phyloP scores from a whole-genome alignment of 306 rosid species.

The Rosa persica region DNA sequence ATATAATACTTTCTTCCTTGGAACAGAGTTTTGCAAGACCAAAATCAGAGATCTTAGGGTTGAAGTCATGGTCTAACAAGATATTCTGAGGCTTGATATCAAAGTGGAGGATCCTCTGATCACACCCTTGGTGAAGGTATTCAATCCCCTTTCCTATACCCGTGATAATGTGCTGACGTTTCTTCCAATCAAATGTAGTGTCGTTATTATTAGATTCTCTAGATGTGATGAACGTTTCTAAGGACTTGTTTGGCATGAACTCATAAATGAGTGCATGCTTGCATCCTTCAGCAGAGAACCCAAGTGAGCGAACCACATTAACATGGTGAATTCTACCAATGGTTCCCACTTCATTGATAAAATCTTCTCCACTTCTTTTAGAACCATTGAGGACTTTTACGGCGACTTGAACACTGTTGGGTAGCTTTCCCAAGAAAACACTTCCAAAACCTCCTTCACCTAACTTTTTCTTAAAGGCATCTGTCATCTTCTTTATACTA shows the following conservation, averaged over 20 bases:
- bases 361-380: background rate
- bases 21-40: constrained; percentile 1
- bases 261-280: background rate
- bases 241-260: constrained; percentile 2
- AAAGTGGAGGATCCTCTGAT: background rate
- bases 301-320: constrained; percentile 4
- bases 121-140: constrained; percentile 6
- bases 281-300: constrained; percentile 3
- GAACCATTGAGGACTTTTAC: background rate
- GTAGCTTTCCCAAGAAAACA: background rate
- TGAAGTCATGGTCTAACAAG: constrained; percentile 1
- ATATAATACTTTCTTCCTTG: background rate
- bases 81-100: background rate
- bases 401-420: background rate
- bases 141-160: constrained; percentile 8
- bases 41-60: background rate
- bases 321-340: constrained; percentile 11
- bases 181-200: background rate
- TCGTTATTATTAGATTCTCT: background rate
- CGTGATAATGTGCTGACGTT: background rate
- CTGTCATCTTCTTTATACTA: background rate
- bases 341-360: constrained; percentile 1
- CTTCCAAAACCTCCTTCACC: constrained; percentile 8
- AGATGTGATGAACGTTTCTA: background rate
- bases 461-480: background rate